phyloP scores from a whole-genome alignment of 2,329 filamentous ascomycete genomes.

The Ophiostoma australiae region DNA sequence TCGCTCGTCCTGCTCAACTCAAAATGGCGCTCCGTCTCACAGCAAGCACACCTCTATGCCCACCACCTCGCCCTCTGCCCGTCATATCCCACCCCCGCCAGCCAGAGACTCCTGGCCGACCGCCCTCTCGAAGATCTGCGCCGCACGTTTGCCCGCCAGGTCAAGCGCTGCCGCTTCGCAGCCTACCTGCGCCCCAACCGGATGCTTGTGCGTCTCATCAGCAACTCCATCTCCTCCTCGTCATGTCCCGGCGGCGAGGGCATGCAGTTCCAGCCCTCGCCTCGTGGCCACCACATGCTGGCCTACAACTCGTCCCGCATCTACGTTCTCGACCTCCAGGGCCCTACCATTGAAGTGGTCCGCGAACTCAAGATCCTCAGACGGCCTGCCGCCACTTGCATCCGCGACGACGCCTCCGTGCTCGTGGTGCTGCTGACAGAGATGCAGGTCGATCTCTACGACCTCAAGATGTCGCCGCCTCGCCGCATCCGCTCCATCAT shows the following conservation, averaged over 20 bases:
- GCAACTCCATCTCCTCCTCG: constrained; percentile 76
- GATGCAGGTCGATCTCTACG: constrained; percentile 83
- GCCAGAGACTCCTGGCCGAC: constrained; percentile 41
- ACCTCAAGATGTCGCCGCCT: constrained; percentile 59
- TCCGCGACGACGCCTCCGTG: constrained; percentile 70
- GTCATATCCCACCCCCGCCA: constrained; percentile 48
- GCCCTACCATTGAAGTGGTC: constrained; percentile 56
- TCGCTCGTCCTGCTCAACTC: constrained; percentile 61
- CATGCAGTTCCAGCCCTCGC: constrained; percentile 77
- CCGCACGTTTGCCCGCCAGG: constrained; percentile 61
- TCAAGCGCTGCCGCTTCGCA: constrained; percentile 73
- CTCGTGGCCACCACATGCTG: constrained; percentile 67
- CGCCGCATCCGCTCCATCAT: constrained; percentile 69
- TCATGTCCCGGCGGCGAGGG: constrained; percentile 79
- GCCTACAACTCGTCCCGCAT: constrained; percentile 83
- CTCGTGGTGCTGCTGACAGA: constrained; percentile 76
- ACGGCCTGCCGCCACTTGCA: constrained; percentile 69
- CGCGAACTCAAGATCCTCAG: constrained; percentile 76
- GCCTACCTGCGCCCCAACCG: constrained; percentile 65
- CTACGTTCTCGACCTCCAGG: constrained; percentile 66
- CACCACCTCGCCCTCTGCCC: constrained; percentile 58
- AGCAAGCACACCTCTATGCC: constrained; percentile 58
- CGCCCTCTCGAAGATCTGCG: constrained; percentile 53
- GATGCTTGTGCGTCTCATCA: constrained; percentile 74
- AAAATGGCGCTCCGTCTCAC: constrained; percentile 61